A percentile compares a stretch with the other conserved stretches of the same genome.
phyloP scores from a whole-genome alignment of 192 early-diverging fungal species.

The Diversispora eburnea region DNA sequence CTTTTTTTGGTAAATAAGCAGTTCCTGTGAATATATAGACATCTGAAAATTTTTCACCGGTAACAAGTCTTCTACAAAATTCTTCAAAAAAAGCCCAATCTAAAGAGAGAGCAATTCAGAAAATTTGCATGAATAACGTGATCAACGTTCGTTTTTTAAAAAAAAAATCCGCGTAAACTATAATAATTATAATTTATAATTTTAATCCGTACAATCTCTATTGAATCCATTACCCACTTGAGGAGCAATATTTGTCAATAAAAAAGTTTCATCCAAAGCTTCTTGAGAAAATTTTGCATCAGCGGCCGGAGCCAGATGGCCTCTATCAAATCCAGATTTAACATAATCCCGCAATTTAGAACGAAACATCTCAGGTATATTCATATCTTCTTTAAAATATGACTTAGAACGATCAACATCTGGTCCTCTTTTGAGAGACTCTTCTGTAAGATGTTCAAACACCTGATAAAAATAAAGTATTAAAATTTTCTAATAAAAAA shows the following conservation, averaged over 20 bases:
- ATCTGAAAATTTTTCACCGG: slow-evolving; percentile 58
- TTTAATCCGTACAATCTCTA: slow-evolving; percentile 61
- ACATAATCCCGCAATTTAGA: slow-evolving; percentile 77
- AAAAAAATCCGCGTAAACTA: background rate
- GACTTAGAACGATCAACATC: slow-evolving; percentile 66
- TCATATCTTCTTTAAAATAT: slow-evolving; percentile 73
- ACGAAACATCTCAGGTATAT: slow-evolving; percentile 71
- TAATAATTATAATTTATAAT: background rate
- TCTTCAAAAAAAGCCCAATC: slow-evolving; percentile 87
- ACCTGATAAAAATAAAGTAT: slow-evolving; percentile 30
- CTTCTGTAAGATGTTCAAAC: slow-evolving; percentile 64
- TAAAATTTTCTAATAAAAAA: background rate
- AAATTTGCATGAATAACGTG: background rate
- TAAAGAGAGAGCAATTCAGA: slow-evolving; percentile 19
- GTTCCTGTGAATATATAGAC: slow-evolving; percentile 89
- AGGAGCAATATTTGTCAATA: slow-evolving; percentile 74
- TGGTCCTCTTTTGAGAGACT: slow-evolving; percentile 52
- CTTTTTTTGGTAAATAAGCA: slow-evolving; percentile 75
- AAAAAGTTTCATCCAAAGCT: slow-evolving; percentile 85
- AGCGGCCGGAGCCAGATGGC: slow-evolving; percentile 90
- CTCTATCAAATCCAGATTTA: slow-evolving; percentile 81
- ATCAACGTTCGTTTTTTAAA: too few relatives aligned
- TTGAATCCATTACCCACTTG: slow-evolving; percentile 87
- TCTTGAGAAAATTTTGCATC: slow-evolving; percentile 71
- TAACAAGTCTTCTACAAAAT: slow-evolving; percentile 70